These are phyloP conservation scores for Ophiostoma himal-ulmi DNA, from an alignment of 2,329 filamentous ascomycete genomes.

Conservation along the genomic window DNA sequence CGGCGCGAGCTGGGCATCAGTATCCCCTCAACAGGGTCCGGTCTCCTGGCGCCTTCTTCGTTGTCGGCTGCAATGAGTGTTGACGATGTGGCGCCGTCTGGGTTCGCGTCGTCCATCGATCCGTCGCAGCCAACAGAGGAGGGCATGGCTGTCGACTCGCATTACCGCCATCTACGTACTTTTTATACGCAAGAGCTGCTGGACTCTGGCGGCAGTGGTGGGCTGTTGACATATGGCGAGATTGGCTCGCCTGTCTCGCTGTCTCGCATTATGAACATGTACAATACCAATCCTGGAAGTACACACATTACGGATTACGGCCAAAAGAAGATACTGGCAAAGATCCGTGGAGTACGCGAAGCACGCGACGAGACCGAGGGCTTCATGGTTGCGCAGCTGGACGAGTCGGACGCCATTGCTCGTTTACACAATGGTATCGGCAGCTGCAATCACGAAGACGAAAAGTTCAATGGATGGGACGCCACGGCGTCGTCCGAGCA, in stretches of 20 bases:
- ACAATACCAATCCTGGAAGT: constrained; percentile 46
- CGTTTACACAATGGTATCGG: constrained; percentile 40
- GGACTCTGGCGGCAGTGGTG: constrained; percentile 48
- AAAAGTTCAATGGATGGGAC: constrained; percentile 51
- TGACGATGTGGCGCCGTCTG: neutral
- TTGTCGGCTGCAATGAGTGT: neutral
- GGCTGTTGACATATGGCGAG: constrained; percentile 42
- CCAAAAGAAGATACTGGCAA: constrained; percentile 61
- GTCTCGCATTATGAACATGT: constrained; percentile 85
- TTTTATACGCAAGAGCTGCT: constrained; percentile 80
- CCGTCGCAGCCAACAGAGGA: constrained; percentile 31
- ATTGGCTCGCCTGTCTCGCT: constrained; percentile 73
- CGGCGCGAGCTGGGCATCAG: constrained; percentile 42
- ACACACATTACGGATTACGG: neutral
- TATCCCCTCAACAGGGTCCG: constrained; percentile 10
- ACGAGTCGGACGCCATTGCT: constrained; percentile 57
- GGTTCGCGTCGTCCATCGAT: neutral
- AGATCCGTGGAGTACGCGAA: constrained; percentile 72
- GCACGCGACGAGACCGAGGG: constrained; percentile 67
- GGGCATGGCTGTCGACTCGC: constrained; percentile 57
- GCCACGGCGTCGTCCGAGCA: constrained; percentile 51
- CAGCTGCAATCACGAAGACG: neutral
- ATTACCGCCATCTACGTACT: constrained; percentile 66
- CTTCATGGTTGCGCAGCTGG: constrained; percentile 55
- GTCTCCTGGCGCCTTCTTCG: neutral